Evolutionary conservation across 2,329 filamentous ascomycete genomes (phyloP).

Genomic region (Colletotrichum truncatum): DNA sequence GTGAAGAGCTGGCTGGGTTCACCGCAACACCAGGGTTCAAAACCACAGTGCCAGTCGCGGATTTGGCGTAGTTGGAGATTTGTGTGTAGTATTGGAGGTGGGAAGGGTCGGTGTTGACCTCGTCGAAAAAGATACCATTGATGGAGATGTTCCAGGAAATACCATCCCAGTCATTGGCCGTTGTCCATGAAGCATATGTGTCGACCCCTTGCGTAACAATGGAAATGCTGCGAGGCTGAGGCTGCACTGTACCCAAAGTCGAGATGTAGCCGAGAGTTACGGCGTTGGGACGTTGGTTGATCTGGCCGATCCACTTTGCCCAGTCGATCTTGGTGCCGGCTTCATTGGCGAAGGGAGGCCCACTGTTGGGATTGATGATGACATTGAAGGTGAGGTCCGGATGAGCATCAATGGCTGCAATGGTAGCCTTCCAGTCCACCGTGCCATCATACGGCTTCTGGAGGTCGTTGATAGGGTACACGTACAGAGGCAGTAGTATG

Average conservation of each 20-base stretch:
- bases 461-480: slow-evolving; percentile 2
- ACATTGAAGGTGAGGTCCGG: slow-evolving; percentile 2
- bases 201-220: background rate
- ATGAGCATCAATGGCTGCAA: slow-evolving; percentile 5
- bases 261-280: slow-evolving; percentile 12
- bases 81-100: slow-evolving; percentile 6
- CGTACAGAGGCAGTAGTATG: background rate
- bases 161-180: background rate
- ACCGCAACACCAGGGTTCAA: background rate
- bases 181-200: background rate
- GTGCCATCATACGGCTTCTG: background rate
- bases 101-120: background rate
- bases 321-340: slow-evolving; percentile 9
- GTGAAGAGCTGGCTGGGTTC: background rate
- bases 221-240: background rate
- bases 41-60: background rate
- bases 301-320: slow-evolving; percentile 8
- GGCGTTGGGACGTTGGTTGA: slow-evolving; percentile 1
- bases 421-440: background rate
- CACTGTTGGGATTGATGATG: slow-evolving; percentile 2
- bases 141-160: background rate
- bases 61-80: background rate
- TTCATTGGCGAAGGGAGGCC: background rate
- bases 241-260: background rate
- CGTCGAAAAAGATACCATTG: slow-evolving; percentile 9